phyloP scores from a whole-genome alignment of 768 basidiomycete genomes.

The Termitomyces sp. region DNA sequence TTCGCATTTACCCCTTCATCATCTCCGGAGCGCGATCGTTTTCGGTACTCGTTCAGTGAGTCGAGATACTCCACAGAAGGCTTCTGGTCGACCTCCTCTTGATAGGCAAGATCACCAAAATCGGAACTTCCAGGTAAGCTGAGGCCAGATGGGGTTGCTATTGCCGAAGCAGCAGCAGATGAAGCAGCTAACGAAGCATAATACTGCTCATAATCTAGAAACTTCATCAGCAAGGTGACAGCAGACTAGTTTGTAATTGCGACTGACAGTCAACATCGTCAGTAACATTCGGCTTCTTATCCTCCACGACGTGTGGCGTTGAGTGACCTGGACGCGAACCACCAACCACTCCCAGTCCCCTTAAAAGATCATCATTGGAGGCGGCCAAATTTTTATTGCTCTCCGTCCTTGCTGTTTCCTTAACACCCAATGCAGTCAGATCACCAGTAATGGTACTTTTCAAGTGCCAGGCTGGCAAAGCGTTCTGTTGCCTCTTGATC shows the following conservation, averaged over 20 bases:
- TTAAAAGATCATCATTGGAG: slow-evolving; percentile 70
- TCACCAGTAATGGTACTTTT: slow-evolving; percentile 95
- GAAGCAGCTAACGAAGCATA: slow-evolving; percentile 74
- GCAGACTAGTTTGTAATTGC: background rate
- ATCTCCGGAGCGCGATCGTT: slow-evolving; percentile 65
- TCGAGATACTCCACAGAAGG: slow-evolving; percentile 63
- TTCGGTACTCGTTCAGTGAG: slow-evolving; percentile 66
- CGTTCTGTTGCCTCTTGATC: slow-evolving; percentile 85
- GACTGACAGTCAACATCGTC: slow-evolving; percentile 66
- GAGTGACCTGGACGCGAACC: slow-evolving; percentile 30
- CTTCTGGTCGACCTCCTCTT: slow-evolving; percentile 69
- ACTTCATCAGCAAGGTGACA: background rate
- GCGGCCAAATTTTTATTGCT: slow-evolving; percentile 21
- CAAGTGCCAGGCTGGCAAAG: slow-evolving; percentile 90
- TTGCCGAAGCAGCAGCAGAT: slow-evolving; percentile 45
- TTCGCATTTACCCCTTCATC: slow-evolving; percentile 37
- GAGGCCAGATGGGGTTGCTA: slow-evolving; percentile 55
- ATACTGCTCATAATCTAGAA: slow-evolving; percentile 72
- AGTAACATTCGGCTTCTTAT: slow-evolving; percentile 30
- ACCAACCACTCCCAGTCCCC: slow-evolving; percentile 58
- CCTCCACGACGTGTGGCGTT: slow-evolving; percentile 15
- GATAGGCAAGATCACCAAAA: slow-evolving; percentile 44
- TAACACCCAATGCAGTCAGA: slow-evolving; percentile 79
- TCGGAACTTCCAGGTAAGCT: slow-evolving; percentile 40
- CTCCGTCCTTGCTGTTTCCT: slow-evolving; percentile 58